Base-by-base conservation (phyloP, 352 stramenopile species). In the Phytophthora hibernalis region DNA sequence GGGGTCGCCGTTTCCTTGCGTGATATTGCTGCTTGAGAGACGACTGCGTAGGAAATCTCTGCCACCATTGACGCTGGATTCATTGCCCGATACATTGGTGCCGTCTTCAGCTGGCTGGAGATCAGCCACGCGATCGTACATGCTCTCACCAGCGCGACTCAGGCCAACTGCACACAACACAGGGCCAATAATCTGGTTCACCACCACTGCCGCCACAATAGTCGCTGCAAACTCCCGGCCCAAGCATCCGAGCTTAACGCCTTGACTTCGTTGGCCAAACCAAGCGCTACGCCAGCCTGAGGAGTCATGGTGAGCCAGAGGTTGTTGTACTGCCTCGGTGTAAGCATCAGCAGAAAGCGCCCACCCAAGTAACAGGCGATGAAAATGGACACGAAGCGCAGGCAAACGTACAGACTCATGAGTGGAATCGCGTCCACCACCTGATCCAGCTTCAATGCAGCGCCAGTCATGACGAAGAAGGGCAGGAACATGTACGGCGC, bases 381-480 rank as follows among this genome's bases (percentile, higher is more conserved):
- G 43, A 92, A 92, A 52, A 92, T 82, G 3, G 77, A 65, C 0
- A 86, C 60, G 53, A 81, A 90, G 2, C 81, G 77, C 40, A 92
- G 51, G 33, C 74, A 57, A 2, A 91, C 79, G 58, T 89, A 90
- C 43, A 87, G 51, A 40, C 79, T 89, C 76, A 89, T 87, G 51
- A 92, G 74, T 18, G 83, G 81, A 52, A 92, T 77, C 2, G 77
- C 79, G 22, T 80, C 57, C 44, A 77, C 61, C 35, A 92, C 83
- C 45, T 89, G 66, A 64, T 92, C 79, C 28, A 92, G 65, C 56
- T 90, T 88, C 24, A 92, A 60, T n/a, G 76, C 73, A 2, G 83
- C 83, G 2, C 83, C 83, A 3, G 83, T 92, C 82, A 92, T 92
- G 12, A 89, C 80, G 74, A 92, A 92, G 67, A 92, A 92, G 6